Percentiles rank a stretch among this genome's conserved stretches.
These are phyloP conservation scores for Astrothelium macrocarpum DNA, from an alignment of 495 filamentous ascomycete species.

Conservation along the genomic window DNA sequence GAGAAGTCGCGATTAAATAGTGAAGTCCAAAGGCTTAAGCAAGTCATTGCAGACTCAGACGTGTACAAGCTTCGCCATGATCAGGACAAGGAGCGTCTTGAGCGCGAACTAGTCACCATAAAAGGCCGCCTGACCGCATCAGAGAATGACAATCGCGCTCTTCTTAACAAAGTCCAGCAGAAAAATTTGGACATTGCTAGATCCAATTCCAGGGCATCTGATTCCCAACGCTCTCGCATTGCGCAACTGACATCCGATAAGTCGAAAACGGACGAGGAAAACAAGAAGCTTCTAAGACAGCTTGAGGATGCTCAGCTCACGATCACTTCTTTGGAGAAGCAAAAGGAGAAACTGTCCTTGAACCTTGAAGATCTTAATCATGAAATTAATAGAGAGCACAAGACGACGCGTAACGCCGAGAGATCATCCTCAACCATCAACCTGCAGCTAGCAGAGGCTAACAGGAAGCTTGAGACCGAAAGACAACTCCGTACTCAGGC, in stretches of 20 bases:
- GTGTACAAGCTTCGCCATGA: constrained; percentile 79
- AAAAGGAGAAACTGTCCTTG: constrained; percentile 87
- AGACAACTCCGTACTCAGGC: constrained; percentile 76
- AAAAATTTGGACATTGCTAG: constrained; percentile 95
- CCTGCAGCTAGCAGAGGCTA: constrained; percentile 78
- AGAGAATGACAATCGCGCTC: constrained; percentile 91
- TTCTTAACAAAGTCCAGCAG: constrained; percentile 93
- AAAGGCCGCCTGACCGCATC: constrained; percentile 86
- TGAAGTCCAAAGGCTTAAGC: constrained; percentile 71
- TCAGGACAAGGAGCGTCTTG: constrained; percentile 84
- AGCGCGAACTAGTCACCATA: constrained; percentile 84
- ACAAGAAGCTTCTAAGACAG: constrained; percentile 69
- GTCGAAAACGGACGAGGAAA: constrained; percentile 71
- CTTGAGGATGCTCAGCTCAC: constrained; percentile 80
- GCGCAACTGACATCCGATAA: constrained; percentile 75
- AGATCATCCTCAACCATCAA: constrained; percentile 75
- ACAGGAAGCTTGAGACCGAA: constrained; percentile 83
- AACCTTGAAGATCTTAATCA: constrained; percentile 90
- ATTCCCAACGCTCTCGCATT: constrained; percentile 73
- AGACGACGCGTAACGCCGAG: constrained; percentile 83
- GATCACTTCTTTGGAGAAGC: constrained; percentile 82
- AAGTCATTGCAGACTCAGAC: constrained; percentile 78
- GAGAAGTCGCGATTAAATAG: constrained; percentile 64
- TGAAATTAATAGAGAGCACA: constrained; percentile 82
- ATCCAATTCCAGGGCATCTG: constrained; percentile 75